Conservation (phyloP, 164 flowering plant genomes). For the Cinnamomum chago region DNA sequence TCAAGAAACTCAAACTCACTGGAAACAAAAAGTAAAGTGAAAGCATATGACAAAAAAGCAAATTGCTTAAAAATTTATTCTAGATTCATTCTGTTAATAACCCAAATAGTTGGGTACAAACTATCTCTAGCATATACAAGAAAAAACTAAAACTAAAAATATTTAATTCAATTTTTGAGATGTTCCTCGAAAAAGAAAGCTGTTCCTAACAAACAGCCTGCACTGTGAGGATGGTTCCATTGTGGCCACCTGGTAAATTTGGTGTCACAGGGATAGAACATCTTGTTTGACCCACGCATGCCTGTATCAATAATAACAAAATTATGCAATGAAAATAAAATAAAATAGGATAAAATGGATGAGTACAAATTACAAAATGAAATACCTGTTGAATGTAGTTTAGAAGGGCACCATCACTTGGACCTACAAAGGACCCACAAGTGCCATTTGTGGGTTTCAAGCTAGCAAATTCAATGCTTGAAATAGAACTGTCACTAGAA, state of each 20-base stretch:
- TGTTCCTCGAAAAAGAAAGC: not conserved
- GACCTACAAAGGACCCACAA: slow-evolving; percentile 46
- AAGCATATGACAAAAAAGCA: too few relatives aligned
- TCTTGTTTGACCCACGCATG: slow-evolving; percentile 40
- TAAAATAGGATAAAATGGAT: not conserved
- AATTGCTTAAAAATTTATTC: too few relatives aligned
- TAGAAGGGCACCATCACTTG: slow-evolving; percentile 18
- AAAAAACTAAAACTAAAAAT: not conserved
- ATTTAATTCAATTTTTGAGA: not conserved
- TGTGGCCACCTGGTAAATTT: slow-evolving; percentile 26
- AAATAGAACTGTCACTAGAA: slow-evolving; percentile 29
- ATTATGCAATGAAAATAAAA: not conserved
- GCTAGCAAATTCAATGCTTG: slow-evolving; percentile 44
- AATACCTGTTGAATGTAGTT: slow-evolving; percentile 23
- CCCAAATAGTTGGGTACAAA: too few relatives aligned
- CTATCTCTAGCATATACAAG: too few relatives aligned
- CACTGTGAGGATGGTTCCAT: slow-evolving; percentile 30
- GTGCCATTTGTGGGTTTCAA: slow-evolving; percentile 47
- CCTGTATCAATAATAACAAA: slow-evolving; percentile 16
- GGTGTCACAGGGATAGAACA: slow-evolving; percentile 34
- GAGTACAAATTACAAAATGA: not conserved
- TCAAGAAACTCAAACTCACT: too few relatives aligned
- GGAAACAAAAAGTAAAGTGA: too few relatives aligned
- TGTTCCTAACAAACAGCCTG: slow-evolving; percentile 38
- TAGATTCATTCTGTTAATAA: too few relatives aligned